Evolutionary conservation across 2,329 filamentous ascomycete genomes (phyloP), one percentile per base, ranked within the genome.

Genomic region (Fusarium xyrophilum): DNA sequence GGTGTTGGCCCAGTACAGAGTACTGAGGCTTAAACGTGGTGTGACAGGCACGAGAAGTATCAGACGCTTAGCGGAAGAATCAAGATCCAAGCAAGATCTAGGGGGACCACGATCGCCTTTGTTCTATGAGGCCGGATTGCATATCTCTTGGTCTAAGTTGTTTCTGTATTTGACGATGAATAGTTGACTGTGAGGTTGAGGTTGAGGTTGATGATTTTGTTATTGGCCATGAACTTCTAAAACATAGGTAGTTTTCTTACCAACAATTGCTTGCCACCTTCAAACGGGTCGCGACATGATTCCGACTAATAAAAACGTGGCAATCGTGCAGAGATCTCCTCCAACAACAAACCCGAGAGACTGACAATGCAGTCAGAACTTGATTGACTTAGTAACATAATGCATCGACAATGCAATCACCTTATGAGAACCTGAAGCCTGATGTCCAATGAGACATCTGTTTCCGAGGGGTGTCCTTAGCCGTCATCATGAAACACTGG

Each of bases 1-100:
- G n/a, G n/a, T n/a, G 57, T 69, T 67, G 32, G 30, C 33, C 36
- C 32, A 66, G 58, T 55, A 38, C 56, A 61, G 61, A 60, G 48
- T 55, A 38, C 56, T 65, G 61, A 60, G 48, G 48, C 35, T 32
- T 38, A n/a, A 33, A 51, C 11, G 48, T 28, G 67, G 68, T 60
- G 48, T 69, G 61, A 43, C 25, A 44, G 28, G 38, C 32, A 40
- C 38, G 23, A 59, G 33, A 54, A 56, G 50, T 19, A 46, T 52
- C 25, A 36, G 21, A 50, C 23, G 48, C 35, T 36, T 21, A 32
- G 21, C 51, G 52, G 39, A 51, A 59, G 21, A 38, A 52, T 52
- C 35, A 55, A 55, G 54, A 43, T 47, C 52, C 23, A 28, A 47
- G 35, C 33, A 55, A 61, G 28, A 50, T 61, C 55, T 21, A 42